Conservation (phyloP, 129 eudicot species). For the Dittrichia graveolens region DNA sequence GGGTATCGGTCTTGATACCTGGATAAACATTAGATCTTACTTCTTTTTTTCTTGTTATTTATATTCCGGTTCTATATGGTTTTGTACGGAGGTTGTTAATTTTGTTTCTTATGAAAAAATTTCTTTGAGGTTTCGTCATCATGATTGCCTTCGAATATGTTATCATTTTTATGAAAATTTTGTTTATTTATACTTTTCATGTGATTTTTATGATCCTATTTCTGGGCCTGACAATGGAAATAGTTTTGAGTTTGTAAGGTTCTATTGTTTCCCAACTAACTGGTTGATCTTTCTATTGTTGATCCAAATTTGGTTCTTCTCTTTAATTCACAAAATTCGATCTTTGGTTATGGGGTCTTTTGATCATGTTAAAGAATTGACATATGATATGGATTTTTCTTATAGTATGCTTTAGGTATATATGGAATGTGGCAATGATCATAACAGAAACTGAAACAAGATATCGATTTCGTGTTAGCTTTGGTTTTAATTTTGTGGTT, state of each 20-base stretch:
- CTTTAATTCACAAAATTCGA: not conserved
- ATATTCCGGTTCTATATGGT: not conserved
- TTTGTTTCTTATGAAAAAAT: not conserved
- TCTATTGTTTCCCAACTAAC: not conserved
- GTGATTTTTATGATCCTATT: not conserved
- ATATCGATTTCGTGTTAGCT: not conserved
- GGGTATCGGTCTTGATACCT: constrained; percentile 21
- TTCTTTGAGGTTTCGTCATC: not conserved
- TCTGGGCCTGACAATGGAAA: not conserved
- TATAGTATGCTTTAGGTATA: not conserved
- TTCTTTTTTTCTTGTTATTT: not conserved
- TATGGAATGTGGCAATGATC: not conserved
- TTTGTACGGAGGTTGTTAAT: constrained; percentile 10
- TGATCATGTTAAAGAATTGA: constrained; percentile 14
- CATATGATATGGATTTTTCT: not conserved
- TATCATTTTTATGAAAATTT: not conserved
- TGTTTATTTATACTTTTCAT: not conserved
- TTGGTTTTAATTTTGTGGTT: not conserved
- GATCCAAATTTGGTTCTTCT: not conserved
- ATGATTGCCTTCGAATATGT: constrained; percentile 13
- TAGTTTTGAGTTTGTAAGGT: not conserved
- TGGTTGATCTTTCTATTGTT: not conserved
- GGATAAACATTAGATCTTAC: not conserved
- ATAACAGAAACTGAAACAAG: constrained; percentile 7
- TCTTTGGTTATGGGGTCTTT: not conserved